Conservation (phyloP, 805 yeast species). For the Metschnikowia lochheadii region DNA sequence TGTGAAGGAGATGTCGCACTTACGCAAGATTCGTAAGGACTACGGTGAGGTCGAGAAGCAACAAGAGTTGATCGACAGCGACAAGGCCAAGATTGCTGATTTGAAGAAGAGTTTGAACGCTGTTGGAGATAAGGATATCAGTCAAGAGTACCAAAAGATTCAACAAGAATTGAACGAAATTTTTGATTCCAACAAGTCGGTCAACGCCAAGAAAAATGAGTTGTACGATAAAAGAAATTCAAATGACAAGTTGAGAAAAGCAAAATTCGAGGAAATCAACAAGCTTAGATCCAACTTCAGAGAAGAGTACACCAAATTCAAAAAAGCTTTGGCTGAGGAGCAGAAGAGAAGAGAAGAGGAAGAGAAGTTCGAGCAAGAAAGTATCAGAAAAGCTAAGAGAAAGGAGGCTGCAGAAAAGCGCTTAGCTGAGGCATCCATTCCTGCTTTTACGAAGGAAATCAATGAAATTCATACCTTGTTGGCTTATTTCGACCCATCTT, state of each 20-base stretch:
- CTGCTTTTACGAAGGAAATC: conserved; percentile 83
- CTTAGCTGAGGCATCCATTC: conserved; percentile 68
- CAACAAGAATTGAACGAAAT: conserved; percentile 69
- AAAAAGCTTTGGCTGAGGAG: conserved; percentile 64
- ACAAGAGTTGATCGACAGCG: conserved; percentile 76
- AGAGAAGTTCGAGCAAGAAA: conserved; percentile 51
- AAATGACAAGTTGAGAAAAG: conserved; percentile 64
- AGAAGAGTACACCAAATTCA: conserved; percentile 68
- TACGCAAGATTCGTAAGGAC: conserved; percentile 78
- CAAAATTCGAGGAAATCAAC: conserved; percentile 60
- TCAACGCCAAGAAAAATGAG: conserved; percentile 61
- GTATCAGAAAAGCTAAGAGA: conserved; percentile 49
- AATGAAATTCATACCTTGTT: conserved; percentile 69
- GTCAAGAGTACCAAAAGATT: conserved; percentile 61
- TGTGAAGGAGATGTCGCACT: conserved; percentile 78
- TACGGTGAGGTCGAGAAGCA: conserved; percentile 67
- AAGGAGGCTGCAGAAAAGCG: conserved; percentile 59
- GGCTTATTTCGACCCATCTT: conserved; percentile 71
- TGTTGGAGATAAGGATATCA: conserved; percentile 60
- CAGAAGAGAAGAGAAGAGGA: conserved; percentile 64
- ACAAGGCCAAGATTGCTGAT: conserved; percentile 68
- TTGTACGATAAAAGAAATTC: conserved; percentile 64
- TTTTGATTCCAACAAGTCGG: conserved; percentile 53
- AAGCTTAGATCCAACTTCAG: conserved; percentile 71
- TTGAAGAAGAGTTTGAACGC: conserved; percentile 64